Evolutionary conservation across 768 basidiomycete genomes (phyloP).

Genomic region (Holtermannia corniformis): DNA sequence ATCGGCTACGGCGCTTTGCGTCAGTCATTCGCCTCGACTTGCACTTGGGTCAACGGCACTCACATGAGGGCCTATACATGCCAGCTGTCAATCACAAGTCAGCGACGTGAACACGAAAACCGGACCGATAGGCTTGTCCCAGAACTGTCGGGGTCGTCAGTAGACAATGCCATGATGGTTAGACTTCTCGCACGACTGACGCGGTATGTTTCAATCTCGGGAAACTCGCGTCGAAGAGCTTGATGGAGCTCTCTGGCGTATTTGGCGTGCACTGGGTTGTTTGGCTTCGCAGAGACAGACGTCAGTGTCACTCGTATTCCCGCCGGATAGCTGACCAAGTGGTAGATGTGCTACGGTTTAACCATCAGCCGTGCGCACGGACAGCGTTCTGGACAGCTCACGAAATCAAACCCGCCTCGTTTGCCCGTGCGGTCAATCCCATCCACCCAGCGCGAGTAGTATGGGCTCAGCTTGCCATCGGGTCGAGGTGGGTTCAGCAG

Average conservation of each 20-base stretch:
- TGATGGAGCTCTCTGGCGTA: conserved; percentile 1
- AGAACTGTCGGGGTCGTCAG: not conserved
- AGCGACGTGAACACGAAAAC: not conserved
- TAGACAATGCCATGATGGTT: not conserved
- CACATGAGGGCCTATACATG: not conserved
- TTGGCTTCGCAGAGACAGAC: not conserved
- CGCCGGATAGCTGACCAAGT: not conserved
- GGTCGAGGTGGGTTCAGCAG: not conserved
- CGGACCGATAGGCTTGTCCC: not conserved
- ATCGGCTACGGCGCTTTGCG: not conserved
- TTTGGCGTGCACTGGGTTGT: not conserved
- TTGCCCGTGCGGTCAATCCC: not conserved
- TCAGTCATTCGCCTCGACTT: not conserved
- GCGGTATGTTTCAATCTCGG: not conserved
- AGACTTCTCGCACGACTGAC: not conserved
- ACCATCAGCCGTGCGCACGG: no score
- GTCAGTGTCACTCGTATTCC: not conserved
- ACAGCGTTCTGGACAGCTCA: no score
- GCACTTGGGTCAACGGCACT: not conserved
- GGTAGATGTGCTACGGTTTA: not conserved
- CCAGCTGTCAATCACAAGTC: not conserved
- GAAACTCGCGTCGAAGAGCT: conserved; percentile 1
- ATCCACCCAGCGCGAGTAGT: not conserved
- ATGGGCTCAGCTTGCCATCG: not conserved
- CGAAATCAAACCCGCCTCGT: conserved; percentile 1